These are phyloP conservation scores for Leccinum colubrinum DNA, from an alignment of 1,284 basidiomycete genomes.

Conservation along the genomic window DNA sequence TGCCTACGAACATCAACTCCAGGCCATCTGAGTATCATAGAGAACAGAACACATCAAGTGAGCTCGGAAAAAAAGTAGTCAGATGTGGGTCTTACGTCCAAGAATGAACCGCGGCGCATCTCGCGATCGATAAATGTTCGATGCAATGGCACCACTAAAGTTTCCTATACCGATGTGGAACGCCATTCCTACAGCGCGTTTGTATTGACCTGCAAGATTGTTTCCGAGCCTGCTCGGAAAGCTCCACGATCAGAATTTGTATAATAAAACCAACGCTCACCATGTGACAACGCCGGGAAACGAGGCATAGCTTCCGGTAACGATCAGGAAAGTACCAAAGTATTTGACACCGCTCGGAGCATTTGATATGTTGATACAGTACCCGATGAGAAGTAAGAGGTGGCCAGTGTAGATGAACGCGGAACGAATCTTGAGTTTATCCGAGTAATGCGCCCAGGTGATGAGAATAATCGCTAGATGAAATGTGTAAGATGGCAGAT, in stretches of 20 bases:
- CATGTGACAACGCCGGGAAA: slow-evolving; percentile 68
- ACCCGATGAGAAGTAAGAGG: slow-evolving; percentile 54
- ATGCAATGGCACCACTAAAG: slow-evolving; percentile 36
- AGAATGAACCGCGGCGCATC: slow-evolving; percentile 61
- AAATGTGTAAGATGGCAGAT: not conserved
- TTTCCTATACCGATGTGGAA: slow-evolving; percentile 46
- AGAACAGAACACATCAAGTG: not conserved
- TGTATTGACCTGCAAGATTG: slow-evolving; percentile 48
- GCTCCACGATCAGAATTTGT: not conserved
- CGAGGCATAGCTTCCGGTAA: slow-evolving; percentile 57
- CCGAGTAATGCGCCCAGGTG: slow-evolving; percentile 56
- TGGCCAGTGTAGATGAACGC: slow-evolving; percentile 60
- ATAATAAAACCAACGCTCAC: slow-evolving; percentile 32
- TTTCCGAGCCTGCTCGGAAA: slow-evolving; percentile 40
- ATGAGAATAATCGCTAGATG: slow-evolving; percentile 49
- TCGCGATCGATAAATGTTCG: slow-evolving; percentile 55
- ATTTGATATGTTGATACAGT: slow-evolving; percentile 58
- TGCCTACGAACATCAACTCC: slow-evolving; percentile 66
- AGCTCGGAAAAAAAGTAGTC: not conserved
- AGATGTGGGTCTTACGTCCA: slow-evolving; percentile 46
- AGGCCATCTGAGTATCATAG: slow-evolving; percentile 46
- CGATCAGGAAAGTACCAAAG: slow-evolving; percentile 65
- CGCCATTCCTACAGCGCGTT: slow-evolving; percentile 46
- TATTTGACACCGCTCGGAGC: slow-evolving; percentile 51
- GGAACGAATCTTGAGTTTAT: slow-evolving; percentile 53